These are phyloP conservation scores for Cenchrus americanus DNA, from an alignment of 176 grass and related monocot species.

Conservation along the genomic window DNA sequence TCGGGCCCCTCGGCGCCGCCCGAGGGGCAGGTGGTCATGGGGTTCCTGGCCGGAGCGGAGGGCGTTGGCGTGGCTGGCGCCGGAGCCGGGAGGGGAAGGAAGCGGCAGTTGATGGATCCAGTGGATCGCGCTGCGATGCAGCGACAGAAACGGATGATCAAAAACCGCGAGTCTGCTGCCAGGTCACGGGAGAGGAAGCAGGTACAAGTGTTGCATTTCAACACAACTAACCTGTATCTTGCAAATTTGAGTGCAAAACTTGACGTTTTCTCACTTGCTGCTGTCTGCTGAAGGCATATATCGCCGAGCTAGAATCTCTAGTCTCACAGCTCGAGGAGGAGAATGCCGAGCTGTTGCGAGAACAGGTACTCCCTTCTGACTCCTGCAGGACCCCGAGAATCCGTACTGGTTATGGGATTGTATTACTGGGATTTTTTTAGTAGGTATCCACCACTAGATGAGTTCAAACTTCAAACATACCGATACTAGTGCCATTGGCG, in stretches of 20 bases:
- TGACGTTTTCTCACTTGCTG: slow-evolving; percentile 1
- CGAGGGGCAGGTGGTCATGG: slow-evolving; percentile 38
- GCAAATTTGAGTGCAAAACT: slow-evolving; percentile 13
- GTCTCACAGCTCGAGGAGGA: slow-evolving; percentile 84
- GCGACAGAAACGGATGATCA: slow-evolving; percentile 97
- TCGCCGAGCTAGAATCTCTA: slow-evolving; percentile 83
- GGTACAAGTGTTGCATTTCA: slow-evolving; percentile 43
- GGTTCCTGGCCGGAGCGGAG: slow-evolving; percentile 30
- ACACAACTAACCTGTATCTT: neutral
- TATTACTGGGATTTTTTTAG: neutral
- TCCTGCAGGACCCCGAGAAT: neutral
- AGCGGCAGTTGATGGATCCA: slow-evolving; percentile 77
- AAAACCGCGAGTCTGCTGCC: slow-evolving; percentile 93
- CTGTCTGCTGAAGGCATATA: slow-evolving; percentile 72
- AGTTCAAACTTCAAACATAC: neutral
- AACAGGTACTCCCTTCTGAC: slow-evolving; percentile 58
- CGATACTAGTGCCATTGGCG: neutral
- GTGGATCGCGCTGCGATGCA: slow-evolving; percentile 79
- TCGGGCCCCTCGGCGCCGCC: slow-evolving; percentile 33
- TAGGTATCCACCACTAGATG: neutral
- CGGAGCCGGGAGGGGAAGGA: slow-evolving; percentile 60
- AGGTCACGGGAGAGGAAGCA: slow-evolving; percentile 99
- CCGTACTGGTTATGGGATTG: neutral
- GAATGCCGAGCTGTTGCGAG: slow-evolving; percentile 62
- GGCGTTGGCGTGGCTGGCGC: slow-evolving; percentile 18